A percentile compares a stretch with the other conserved stretches of the same genome.
Evolutionary conservation across 75 land plant genomes (phyloP).

Genomic region (Sequoiadendron giganteum): DNA sequence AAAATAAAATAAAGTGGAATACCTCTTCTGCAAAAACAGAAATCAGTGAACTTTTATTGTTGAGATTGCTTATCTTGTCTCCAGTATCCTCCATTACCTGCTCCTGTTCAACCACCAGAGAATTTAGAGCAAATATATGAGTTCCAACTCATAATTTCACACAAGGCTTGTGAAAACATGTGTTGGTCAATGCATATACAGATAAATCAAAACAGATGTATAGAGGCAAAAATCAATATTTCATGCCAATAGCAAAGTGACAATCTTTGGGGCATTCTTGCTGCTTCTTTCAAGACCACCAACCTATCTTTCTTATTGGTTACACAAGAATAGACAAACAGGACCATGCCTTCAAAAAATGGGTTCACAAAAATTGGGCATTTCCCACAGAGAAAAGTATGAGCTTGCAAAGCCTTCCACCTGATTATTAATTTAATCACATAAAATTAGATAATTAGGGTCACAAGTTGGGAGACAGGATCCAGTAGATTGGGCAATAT

Average conservation of each 20-base stretch:
- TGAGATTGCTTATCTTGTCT: slow-evolving; percentile 9
- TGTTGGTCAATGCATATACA: neutral
- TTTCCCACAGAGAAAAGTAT: neutral
- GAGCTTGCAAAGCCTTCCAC: neutral
- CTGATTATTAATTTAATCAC: neutral
- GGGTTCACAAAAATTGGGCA: neutral
- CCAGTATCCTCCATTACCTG: neutral
- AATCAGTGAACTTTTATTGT: slow-evolving; percentile 45
- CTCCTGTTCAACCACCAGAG: neutral
- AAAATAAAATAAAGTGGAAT: slow-evolving; percentile 1
- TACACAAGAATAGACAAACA: neutral
- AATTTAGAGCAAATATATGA: neutral
- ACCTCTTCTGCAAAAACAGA: slow-evolving; percentile 77
- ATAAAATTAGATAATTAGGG: neutral
- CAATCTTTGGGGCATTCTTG: neutral
- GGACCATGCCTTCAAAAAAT: neutral
- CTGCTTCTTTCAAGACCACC: neutral
- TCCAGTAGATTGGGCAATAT: neutral
- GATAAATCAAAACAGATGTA: neutral
- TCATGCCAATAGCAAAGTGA: neutral
- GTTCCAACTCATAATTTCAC: neutral
- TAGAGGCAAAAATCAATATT: neutral
- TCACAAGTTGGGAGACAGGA: neutral
- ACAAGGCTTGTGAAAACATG: neutral
- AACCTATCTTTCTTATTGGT: neutral